A percentile compares a stretch with the other conserved stretches of the same genome.
Conservation (phyloP, 768 basidiomycete genomes). For the Tricholoma hemisulphureum region DNA sequence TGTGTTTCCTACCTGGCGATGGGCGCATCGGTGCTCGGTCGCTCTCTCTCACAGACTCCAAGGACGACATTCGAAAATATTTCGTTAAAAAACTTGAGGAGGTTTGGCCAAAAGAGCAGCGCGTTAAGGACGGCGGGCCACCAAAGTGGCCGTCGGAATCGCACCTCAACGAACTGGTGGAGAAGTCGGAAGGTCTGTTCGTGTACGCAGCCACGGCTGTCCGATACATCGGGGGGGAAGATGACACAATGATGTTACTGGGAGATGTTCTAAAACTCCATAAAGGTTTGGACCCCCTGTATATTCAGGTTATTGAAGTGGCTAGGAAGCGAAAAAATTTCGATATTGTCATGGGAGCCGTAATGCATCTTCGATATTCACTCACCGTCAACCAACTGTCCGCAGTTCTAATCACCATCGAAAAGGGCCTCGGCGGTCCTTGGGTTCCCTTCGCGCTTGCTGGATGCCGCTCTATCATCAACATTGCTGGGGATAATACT, state of each 20-base stretch:
- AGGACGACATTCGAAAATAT: no score
- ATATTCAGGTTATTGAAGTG: conserved; percentile 2
- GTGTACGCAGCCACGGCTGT: no score
- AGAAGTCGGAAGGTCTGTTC: no score
- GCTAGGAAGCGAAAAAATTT: conserved; percentile 1
- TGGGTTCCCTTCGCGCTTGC: neutral
- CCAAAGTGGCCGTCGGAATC: neutral
- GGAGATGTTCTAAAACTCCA: conserved; percentile 3
- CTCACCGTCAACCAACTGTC: neutral
- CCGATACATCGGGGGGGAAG: no score
- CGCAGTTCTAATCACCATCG: neutral
- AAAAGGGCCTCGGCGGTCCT: neutral
- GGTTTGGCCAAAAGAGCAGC: neutral
- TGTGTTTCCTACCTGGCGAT: neutral
- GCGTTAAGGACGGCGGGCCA: neutral
- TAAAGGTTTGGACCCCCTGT: conserved; percentile 5
- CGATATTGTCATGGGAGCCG: conserved; percentile 1
- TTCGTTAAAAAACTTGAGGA: neutral
- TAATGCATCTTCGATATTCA: conserved; percentile 7
- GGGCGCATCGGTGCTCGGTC: neutral
- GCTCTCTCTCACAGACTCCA: neutral
- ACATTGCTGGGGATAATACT: neutral
- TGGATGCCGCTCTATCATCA: conserved; percentile 1
- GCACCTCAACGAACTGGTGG: neutral
- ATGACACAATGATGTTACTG: no score